Base-by-base conservation (phyloP, 768 basidiomycete species). In the Boletus tylopilopsis region DNA sequence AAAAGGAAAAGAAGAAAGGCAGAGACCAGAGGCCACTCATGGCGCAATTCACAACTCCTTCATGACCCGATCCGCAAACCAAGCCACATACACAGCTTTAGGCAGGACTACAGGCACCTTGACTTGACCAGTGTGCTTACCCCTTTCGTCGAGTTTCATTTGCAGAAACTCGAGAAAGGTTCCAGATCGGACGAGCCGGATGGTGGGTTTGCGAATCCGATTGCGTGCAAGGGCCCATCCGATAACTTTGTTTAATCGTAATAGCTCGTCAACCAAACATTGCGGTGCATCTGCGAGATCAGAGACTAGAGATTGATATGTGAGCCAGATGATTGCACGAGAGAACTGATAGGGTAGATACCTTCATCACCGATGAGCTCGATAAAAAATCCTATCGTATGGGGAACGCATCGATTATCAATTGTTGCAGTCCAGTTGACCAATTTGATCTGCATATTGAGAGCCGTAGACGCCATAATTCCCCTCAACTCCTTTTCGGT, bases 121-220 rank as follows among this genome's bases (percentile, higher is more conserved):
- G n/a, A n/a, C n/a, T n/a, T n/a, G n/a, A n/a, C n/a, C n/a, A n/a
- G n/a, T n/a, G n/a, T n/a, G n/a, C n/a, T n/a, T n/a, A n/a, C n/a
- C n/a, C n/a, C n/a, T n/a, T n/a, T n/a, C n/a, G n/a, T n/a, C 59
- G 10, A 46, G 41, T 22, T 43, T 64, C 30, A 53, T 25, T n/a
- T 50, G 56, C n/a, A 55, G 49, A 33, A 54, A 66, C 1, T 49
- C 62, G 7, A 49, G 45, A 37, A 64, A 64, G 6, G 64, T 61
- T 15, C 59, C 61, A 2, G 43, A 9, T 27, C 44, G 37, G 18
- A 64, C 54, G 8, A 66, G 45, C 23, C 64, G 50, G 27, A 64
- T 40, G n/a, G 59, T 61, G 24, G 59, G 62, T 25, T 45, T 47
- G 30, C 54, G 36, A 10, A 60, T n/a, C 2, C 5, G 4, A 0